Base-by-base conservation (phyloP, 2,329 filamentous ascomycete genomes). In the Aspergillus sp. region DNA sequence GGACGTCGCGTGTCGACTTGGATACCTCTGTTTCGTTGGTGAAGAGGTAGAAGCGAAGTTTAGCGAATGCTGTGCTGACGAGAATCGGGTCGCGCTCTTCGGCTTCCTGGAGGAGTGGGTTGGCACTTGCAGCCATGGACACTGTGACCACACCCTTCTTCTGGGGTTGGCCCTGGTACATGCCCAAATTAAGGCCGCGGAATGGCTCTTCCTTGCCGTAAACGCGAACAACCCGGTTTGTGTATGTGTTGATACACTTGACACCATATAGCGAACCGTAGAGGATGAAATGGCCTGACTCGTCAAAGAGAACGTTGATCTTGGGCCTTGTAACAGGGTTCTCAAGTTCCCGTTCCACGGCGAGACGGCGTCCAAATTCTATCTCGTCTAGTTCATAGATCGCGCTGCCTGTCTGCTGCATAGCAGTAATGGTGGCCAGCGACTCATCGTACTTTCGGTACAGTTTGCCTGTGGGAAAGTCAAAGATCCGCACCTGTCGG, bases 1-100 rank as follows among this genome's bases (percentile, higher is more conserved):
- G 90, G 8, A 98, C 78, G 64, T 98, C 93, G 53, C 93, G 83
- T 31, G 85, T 84, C 6, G 86, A 85, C 65, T 91, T 95, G 53
- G 83, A 85, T 40, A 93, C 78, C 26, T 89, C 86, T 32, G 84
- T 80, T 33, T 95, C 87, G 65, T 96, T 95, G 31, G 88, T 95
- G 68, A 96, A 98, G 82, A 97, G 90, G 76, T 96, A 98, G 71
- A 98, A 98, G 33, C 94, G 86, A 27, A 86, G 81, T 69, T 95
- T 97, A 50, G 84, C 86, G 37, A 87, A 84, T 0, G 84, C 91
- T 0, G 93, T 97, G 7, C 81, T 78, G 36, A 94, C 79, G 6
- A 98, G 74, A 60, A 97, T 91, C 0, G 94, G 90, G 62, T 98
- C 93, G 48, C 90, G 80, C 13, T 83, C 81, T 67, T 96, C 91